phyloP scores from a whole-genome alignment of 805 yeast genomes.

The Ogataea sp. region DNA sequence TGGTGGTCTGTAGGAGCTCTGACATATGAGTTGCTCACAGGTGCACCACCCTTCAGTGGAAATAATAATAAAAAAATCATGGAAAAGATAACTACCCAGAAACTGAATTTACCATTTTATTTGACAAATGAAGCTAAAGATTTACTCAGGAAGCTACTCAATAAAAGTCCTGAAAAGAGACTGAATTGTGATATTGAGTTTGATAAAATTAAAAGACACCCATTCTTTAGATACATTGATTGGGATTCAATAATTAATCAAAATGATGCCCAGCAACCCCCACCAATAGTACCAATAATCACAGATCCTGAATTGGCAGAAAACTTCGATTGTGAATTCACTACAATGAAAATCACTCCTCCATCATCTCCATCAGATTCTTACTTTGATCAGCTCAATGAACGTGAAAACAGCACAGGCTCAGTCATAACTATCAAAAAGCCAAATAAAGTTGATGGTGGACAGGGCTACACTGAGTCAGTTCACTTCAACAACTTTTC shows the following conservation, averaged over 20 bases:
- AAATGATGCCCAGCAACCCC: conserved; percentile 47
- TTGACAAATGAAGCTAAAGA: conserved; percentile 77
- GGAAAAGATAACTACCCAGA: conserved; percentile 65
- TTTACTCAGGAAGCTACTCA: conserved; percentile 52
- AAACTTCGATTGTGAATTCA: conserved; percentile 75
- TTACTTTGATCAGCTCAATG: conserved; percentile 20
- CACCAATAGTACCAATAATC: conserved; percentile 79
- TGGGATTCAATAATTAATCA: conserved; percentile 55
- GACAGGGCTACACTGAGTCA: conserved; percentile 11
- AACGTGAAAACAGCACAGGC: conserved; percentile 18
- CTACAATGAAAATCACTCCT: conserved; percentile 50
- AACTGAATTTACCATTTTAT: conserved; percentile 64
- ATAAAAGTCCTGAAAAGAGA: conserved; percentile 64
- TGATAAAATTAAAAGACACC: conserved; percentile 49
- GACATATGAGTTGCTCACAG: conserved; percentile 70
- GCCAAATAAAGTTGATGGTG: conserved; percentile 9
- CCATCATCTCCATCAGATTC: conserved; percentile 25
- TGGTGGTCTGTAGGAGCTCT: conserved; percentile 93
- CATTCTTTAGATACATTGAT: conserved; percentile 68
- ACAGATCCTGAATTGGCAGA: conserved; percentile 80
- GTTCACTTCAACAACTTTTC: conserved; percentile 26
- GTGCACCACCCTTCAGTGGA: conserved; percentile 86
- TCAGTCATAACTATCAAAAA: conserved; percentile 24
- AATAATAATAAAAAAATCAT: conserved; percentile 66
- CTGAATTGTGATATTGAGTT: conserved; percentile 48